Base-by-base conservation (phyloP, 2,329 filamentous ascomycete species). In the Didymella sp. region DNA sequence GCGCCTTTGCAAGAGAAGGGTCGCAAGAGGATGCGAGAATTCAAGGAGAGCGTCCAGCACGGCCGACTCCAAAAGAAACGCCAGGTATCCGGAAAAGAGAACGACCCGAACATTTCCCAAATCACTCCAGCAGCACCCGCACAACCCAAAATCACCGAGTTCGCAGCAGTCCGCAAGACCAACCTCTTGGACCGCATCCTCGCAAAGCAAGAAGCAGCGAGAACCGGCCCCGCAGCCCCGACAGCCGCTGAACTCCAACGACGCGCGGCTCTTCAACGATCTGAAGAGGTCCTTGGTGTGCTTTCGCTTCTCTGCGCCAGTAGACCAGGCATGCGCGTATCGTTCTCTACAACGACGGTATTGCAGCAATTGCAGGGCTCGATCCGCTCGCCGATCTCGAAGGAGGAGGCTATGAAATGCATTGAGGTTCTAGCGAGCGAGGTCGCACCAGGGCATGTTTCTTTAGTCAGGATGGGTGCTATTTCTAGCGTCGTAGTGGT, bases 21-120 rank as follows among this genome's bases (percentile, higher is more conserved):
- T 27, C 87, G 90, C 63, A 84, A 84, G 57, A 84, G 87, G 7
- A 80, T 93, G n/a, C 81, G 86, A 55, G 86, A 89, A 46, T 80
- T 93, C 64, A 90, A 88, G 73, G 81, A 82, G 45, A 85, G 81
- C 58, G 81, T 89, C n/a, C 66, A 71, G 35, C 68, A 76, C 30
- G 70, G 71, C 22, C 62, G 73, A 51, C 46, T 67, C 17, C 62
- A 68, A 56, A 74, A 75, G 62, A 71, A 72, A 60, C 64, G 68
- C 19, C 67, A 67, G 25, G 60, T 54, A 1, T 55, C 59, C 7
- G 73, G 69, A 27, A 75, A 75, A 42, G 72, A 75, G 44, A 75
- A 75, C 61, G 67, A 67, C 43, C 56, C 61, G 40, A 50, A 50
- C 41, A 17, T 55, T 41, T 38, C 17, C 4, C 55, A 59, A 15